Percentiles rank a stretch among this genome's conserved stretches.
Conservation (phyloP, 805 yeast species). For the Ogataea sp. region DNA sequence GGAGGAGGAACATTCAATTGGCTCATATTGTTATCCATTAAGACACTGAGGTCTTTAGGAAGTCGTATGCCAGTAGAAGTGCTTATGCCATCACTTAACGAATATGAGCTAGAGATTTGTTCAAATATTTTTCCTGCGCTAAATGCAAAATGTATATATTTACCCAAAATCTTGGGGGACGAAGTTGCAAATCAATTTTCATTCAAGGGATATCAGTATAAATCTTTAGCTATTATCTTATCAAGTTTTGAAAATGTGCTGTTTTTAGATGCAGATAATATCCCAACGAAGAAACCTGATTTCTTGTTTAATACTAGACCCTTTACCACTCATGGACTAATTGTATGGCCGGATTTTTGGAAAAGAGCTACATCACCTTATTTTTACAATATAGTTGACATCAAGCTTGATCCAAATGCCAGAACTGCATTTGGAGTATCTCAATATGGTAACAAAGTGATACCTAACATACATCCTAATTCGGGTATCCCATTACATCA, state of each 20-base stretch:
- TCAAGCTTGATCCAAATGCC: slow-evolving; percentile 32
- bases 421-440: slow-evolving; percentile 31
- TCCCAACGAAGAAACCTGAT: slow-evolving; percentile 58
- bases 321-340: slow-evolving; percentile 43
- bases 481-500: slow-evolving; percentile 44
- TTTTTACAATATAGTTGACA: slow-evolving; percentile 38
- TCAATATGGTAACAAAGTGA: slow-evolving; percentile 22
- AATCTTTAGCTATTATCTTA: slow-evolving; percentile 56
- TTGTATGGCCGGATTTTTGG: slow-evolving; percentile 41
- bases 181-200: slow-evolving; percentile 32
- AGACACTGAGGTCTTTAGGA: slow-evolving; percentile 53
- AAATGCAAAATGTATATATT: slow-evolving; percentile 56
- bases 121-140: slow-evolving; percentile 47
- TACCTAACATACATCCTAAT: slow-evolving; percentile 22
- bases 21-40: slow-evolving; percentile 55
- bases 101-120: slow-evolving; percentile 65
- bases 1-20: slow-evolving; percentile 77
- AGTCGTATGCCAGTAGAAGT: slow-evolving; percentile 73
- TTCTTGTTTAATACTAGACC: slow-evolving; percentile 49
- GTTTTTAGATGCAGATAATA: slow-evolving; percentile 65
- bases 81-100: slow-evolving; percentile 61
- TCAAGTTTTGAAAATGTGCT: slow-evolving; percentile 63
- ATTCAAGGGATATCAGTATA: slow-evolving; percentile 56
- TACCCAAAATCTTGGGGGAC: slow-evolving; percentile 51
- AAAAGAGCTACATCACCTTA: slow-evolving; percentile 44